A percentile compares a stretch with the other conserved stretches of the same genome.
Conservation (phyloP, 768 basidiomycete genomes). For the Tylopilus intermedius region DNA sequence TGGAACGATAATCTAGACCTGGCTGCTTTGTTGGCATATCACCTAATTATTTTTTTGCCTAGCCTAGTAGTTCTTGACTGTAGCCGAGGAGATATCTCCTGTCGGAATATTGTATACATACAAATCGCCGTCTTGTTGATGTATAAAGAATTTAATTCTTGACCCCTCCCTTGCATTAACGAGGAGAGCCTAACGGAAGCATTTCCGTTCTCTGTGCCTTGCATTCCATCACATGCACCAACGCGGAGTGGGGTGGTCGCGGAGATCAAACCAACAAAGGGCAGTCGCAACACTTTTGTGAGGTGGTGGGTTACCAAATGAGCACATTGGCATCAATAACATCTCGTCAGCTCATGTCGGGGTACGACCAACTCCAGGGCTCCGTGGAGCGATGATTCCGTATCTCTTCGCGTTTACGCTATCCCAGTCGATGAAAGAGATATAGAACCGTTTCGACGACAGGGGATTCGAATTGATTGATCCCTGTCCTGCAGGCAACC, state of each 20-base stretch:
- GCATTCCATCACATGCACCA: background rate
- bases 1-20: slow-evolving; percentile 10
- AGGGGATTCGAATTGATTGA: slow-evolving; percentile 1
- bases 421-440: background rate
- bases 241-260: slow-evolving; percentile 18
- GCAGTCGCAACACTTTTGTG: slow-evolving; percentile 5
- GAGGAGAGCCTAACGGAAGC: slow-evolving; percentile 28
- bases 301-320: background rate
- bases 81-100: slow-evolving; percentile 24
- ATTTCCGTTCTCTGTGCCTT: slow-evolving; percentile 18
- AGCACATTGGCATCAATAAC: slow-evolving; percentile 3
- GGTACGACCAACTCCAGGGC: slow-evolving; percentile 19
- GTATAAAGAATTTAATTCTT: slow-evolving; percentile 10
- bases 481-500: slow-evolving; percentile 1
- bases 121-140: slow-evolving; percentile 1
- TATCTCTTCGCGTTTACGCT: slow-evolving; percentile 1
- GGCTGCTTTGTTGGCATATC: slow-evolving; percentile 12
- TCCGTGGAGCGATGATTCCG: slow-evolving; percentile 19
- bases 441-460: background rate
- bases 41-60: slow-evolving; percentile 22
- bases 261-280: slow-evolving; percentile 26
- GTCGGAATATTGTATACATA: slow-evolving; percentile 17
- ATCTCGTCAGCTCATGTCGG: background rate
- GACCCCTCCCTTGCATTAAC: slow-evolving; percentile 1
- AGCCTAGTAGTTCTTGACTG: slow-evolving; percentile 24